Evolutionary conservation across 1,284 basidiomycete genomes (phyloP).

Genomic region (Trichosporon inkin): DNA sequence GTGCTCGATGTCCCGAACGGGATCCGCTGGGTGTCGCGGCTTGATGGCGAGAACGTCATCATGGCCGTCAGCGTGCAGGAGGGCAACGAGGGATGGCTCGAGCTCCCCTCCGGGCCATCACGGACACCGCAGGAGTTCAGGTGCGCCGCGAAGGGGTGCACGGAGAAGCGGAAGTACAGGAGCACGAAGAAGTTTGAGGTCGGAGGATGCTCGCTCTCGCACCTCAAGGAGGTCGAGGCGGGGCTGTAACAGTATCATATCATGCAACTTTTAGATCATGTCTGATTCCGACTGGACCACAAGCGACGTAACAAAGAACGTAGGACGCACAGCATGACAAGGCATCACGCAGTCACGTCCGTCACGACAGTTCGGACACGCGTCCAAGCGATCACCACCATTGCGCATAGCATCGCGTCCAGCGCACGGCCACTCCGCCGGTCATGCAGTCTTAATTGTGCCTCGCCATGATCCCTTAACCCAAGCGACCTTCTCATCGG

Average conservation of each 20-base stretch:
- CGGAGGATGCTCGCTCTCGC: constrained; percentile 58
- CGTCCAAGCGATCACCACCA: too few species aligned
- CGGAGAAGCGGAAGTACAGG: constrained; percentile 55
- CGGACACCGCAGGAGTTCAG: not conserved
- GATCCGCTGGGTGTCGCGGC: constrained; percentile 15
- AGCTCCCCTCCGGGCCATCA: not conserved
- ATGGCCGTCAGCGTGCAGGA: constrained; percentile 30
- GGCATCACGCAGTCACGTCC: too few species aligned
- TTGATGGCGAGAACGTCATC: constrained; percentile 20
- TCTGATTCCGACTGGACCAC: not conserved
- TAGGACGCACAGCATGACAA: too few species aligned
- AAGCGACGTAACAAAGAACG: too few species aligned
- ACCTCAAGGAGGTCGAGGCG: constrained; percentile 45
- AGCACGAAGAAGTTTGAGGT: constrained; percentile 54
- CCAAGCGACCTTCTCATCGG: too few species aligned
- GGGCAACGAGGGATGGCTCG: constrained; percentile 29
- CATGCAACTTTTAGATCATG: constrained; percentile 3
- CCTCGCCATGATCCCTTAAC: too few species aligned
- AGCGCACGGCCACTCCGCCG: too few species aligned
- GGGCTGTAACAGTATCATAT: constrained; percentile 1
- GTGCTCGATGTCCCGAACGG: constrained; percentile 7
- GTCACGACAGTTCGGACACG: too few species aligned
- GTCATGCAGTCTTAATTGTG: too few species aligned
- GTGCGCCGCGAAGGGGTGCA: constrained; percentile 56
- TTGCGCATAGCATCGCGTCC: too few species aligned